Conservation (phyloP, 1,139 yeast genomes). For the Torulaspora pretoriensis region DNA sequence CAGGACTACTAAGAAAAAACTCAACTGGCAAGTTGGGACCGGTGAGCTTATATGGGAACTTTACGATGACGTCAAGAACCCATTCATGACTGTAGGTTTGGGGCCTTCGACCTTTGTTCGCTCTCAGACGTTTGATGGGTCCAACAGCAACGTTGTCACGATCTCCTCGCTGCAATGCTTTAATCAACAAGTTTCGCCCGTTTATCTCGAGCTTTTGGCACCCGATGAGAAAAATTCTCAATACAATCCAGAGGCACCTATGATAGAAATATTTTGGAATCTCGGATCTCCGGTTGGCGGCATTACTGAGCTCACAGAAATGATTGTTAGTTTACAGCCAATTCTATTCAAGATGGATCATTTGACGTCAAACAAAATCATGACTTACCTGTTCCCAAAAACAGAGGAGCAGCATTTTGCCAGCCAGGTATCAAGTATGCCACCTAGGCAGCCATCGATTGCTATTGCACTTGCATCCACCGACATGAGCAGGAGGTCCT, state of each 20-base stretch:
- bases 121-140: conserved; percentile 55
- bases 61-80: conserved; percentile 52
- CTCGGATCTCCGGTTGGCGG: conserved; percentile 83
- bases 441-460: conserved; percentile 11
- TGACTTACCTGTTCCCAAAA: conserved; percentile 63
- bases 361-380: conserved; percentile 55
- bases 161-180: conserved; percentile 65
- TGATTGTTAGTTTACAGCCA: conserved; percentile 55
- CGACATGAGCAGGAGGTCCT: conserved; percentile 9
- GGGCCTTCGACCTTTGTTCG: conserved; percentile 60
- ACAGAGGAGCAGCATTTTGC: conserved; percentile 25
- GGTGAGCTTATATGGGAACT: conserved; percentile 73
- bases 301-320: conserved; percentile 58
- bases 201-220: conserved; percentile 65
- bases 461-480: conserved; percentile 7
- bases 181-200: conserved; percentile 54
- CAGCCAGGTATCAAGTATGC: background rate
- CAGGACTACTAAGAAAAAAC: conserved; percentile 34
- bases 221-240: conserved; percentile 40
- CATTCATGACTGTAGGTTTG: conserved; percentile 66
- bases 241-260: conserved; percentile 28
- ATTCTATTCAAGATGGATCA: conserved; percentile 70
- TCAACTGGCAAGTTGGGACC: conserved; percentile 62
- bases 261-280: conserved; percentile 64
- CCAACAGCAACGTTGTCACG: conserved; percentile 53